phyloP scores from a whole-genome alignment of 805 yeast genomes.

The Myxozyma monticola region DNA sequence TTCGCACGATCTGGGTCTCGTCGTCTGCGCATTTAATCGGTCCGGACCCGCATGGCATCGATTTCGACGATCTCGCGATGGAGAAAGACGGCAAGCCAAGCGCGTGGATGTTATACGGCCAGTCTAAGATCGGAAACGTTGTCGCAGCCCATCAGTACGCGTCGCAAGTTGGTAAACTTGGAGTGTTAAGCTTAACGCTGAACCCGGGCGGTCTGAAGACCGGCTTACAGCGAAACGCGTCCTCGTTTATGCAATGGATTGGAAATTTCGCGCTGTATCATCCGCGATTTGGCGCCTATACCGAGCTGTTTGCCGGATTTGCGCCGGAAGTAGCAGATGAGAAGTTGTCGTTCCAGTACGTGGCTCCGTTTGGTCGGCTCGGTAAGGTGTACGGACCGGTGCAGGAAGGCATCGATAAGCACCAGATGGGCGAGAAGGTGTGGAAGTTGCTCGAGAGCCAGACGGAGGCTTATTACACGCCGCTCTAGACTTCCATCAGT shows the following conservation, averaged over 20 bases:
- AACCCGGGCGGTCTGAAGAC: constrained; percentile 17
- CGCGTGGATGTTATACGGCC: constrained; percentile 40
- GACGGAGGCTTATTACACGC: too few species aligned
- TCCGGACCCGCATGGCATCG: constrained; percentile 40
- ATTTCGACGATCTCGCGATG: constrained; percentile 39
- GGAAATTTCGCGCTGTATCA: background rate
- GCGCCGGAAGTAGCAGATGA: constrained; percentile 41
- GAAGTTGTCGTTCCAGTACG: constrained; percentile 6
- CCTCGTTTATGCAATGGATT: background rate
- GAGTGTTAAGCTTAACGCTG: constrained; percentile 5
- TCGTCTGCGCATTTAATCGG: constrained; percentile 41
- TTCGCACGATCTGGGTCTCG: constrained; percentile 48
- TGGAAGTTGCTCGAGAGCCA: background rate
- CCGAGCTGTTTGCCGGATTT: constrained; percentile 47
- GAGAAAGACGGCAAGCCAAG: constrained; percentile 21
- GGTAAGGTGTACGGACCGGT: constrained; percentile 27
- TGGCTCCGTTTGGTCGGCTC: background rate
- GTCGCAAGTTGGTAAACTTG: background rate
- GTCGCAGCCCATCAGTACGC: constrained; percentile 13
- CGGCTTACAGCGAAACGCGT: background rate
- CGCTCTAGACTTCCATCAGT: too few species aligned
- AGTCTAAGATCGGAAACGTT: constrained; percentile 46
- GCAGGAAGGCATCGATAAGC: background rate
- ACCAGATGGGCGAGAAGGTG: background rate
- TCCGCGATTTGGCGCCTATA: constrained; percentile 44